phyloP scores from a whole-genome alignment of 768 basidiomycete genomes.

The Boletus rufocinnamomeus region DNA sequence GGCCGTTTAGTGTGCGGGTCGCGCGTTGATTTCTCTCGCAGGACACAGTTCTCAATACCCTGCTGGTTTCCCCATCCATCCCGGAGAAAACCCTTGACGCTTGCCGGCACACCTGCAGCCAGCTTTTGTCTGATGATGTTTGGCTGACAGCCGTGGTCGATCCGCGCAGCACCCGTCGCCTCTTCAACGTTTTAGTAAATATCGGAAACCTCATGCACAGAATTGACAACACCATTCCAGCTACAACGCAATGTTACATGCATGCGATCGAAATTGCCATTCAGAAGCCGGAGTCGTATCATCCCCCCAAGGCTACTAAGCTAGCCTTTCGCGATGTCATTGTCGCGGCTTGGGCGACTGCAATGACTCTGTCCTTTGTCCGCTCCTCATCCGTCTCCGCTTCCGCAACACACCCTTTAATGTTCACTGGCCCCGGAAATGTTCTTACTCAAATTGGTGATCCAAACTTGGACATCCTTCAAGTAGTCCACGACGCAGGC shows the following conservation, averaged over 20 bases:
- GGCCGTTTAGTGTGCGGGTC: slow-evolving; percentile 2
- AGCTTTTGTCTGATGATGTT: slow-evolving; percentile 31
- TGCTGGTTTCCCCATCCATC: slow-evolving; percentile 30
- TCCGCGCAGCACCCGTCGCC: slow-evolving; percentile 39
- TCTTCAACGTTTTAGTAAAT: slow-evolving; percentile 48
- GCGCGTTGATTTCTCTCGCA: slow-evolving; percentile 19
- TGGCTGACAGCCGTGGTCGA: slow-evolving; percentile 27
- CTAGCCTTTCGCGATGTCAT: slow-evolving; percentile 42
- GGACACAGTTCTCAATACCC: slow-evolving; percentile 28
- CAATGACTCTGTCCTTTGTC: slow-evolving; percentile 32
- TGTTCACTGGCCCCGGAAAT: slow-evolving; percentile 25
- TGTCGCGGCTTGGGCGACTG: slow-evolving; percentile 40
- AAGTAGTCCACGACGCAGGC: slow-evolving; percentile 37
- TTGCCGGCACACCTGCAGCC: slow-evolving; percentile 36
- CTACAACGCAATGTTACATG: slow-evolving; percentile 40
- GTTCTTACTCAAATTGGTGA: slow-evolving; percentile 30
- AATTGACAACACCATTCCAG: slow-evolving; percentile 28
- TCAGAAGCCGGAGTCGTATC: slow-evolving; percentile 29
- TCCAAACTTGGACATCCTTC: slow-evolving; percentile 39
- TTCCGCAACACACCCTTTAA: slow-evolving; percentile 22
- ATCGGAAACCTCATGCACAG: slow-evolving; percentile 40
- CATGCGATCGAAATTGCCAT: slow-evolving; percentile 45
- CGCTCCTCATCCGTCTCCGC: slow-evolving; percentile 24
- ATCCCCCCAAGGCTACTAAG: slow-evolving; percentile 16
- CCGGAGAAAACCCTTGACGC: slow-evolving; percentile 35